Evolutionary conservation across 352 stramenopile genomes (phyloP).

Genomic region (Globisporangium paroecandrum): DNA sequence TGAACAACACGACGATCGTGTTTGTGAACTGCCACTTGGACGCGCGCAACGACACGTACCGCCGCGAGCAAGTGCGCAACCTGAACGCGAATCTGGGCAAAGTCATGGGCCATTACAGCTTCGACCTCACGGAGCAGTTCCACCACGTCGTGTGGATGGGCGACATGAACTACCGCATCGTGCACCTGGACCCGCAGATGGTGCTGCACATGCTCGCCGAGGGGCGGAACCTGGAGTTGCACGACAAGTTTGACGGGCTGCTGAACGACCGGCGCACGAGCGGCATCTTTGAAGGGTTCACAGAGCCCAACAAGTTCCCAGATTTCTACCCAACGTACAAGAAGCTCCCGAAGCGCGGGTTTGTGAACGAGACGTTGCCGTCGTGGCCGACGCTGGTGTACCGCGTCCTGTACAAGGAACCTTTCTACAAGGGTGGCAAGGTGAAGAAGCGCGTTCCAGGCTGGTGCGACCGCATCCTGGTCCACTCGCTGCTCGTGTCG

Average conservation of each 20-base stretch:
- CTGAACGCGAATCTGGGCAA: conserved; percentile 74
- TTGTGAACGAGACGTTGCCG: conserved; percentile 55
- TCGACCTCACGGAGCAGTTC: conserved; percentile 85
- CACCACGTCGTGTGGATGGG: conserved; percentile 90
- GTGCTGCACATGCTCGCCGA: conserved; percentile 81
- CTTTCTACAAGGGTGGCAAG: conserved; percentile 88
- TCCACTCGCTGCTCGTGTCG: conserved; percentile 75
- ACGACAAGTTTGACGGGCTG: conserved; percentile 84
- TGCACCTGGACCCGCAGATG: conserved; percentile 66
- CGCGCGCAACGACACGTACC: conserved; percentile 71
- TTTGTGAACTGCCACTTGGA: conserved; percentile 88
- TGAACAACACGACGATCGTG: conserved; percentile 76
- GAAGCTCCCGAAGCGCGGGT: conserved; percentile 72
- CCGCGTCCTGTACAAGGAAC: conserved; percentile 82
- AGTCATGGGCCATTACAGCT: conserved; percentile 76
- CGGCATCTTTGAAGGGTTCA: conserved; percentile 79
- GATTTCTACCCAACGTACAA: conserved; percentile 91
- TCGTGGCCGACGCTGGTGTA: conserved; percentile 79
- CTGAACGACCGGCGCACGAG: conserved; percentile 72
- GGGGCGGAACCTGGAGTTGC: conserved; percentile 65
- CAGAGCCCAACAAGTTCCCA: conserved; percentile 77
- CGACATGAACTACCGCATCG: conserved; percentile 87
- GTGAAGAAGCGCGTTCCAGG: conserved; percentile 87
- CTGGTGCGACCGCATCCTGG: conserved; percentile 86
- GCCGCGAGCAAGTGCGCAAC: conserved; percentile 79